Base-by-base conservation (phyloP, 176 grass and related monocot genomes). In the Eragrostis curvula region DNA sequence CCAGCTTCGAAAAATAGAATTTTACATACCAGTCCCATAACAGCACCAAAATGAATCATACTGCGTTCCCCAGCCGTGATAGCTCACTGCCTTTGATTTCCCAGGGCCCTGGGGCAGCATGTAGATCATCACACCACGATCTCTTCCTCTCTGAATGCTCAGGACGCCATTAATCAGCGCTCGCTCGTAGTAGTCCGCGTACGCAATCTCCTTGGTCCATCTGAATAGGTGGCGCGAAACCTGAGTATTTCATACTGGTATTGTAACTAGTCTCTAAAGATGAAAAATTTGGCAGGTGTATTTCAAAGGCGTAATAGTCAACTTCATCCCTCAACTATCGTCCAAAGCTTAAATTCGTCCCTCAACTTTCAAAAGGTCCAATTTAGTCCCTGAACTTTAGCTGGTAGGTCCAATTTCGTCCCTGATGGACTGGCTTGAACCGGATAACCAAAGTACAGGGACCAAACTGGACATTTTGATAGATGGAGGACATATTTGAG, bases 41-140 rank as follows among this genome's bases (percentile, higher is more conserved):
- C 96, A 99, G 42, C 96, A 99, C 96, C 96, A 99, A 67, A 99
- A 96, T 0, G 89, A 93, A 71, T 96, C 14, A 20, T 82, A 90
- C 59, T 85, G 84, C 13, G 90, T 92, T 65, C 91, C 93, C 96
- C 96, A 99, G 0, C 89, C 87, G 90, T 99, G 93, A 41, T 96
- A 92, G 66, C 91, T 93, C 45, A 25, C 63, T 66, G 93, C 93
- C 70, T 99, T 99, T 7, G 96, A 96, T 63, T 61, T 85, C 30
- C 89, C 96, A 17, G 93, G 89, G 12, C 92, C 92, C 68, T 86
- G 84, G 11, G 96, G 96, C n/a, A 99, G 89, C 96, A 99, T 96
- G 85, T 99, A 99, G 61, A 99, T 99, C 93, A 99, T 96, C 25
- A 96, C 79, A 68, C 93, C 96, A 36, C 93, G 96, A n/a, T 99